Evolutionary conservation across 306 rosid species (phyloP), one percentile per base, ranked within the genome.

Genomic region (Rosa multiflora): DNA sequence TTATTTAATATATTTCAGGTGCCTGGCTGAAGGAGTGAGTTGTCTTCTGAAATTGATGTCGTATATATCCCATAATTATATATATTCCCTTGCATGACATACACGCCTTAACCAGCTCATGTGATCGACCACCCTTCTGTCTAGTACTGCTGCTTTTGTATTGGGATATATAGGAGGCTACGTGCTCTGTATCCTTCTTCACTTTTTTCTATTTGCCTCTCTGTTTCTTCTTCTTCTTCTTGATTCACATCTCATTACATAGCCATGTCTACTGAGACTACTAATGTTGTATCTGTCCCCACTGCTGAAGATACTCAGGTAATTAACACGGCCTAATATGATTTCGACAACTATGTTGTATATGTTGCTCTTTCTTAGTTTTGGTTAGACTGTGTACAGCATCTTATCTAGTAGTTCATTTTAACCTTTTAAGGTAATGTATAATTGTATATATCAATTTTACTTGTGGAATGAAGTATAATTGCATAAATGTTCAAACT

Each of bases 241-340:
- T 17, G 44, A 59, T 43, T 75, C 70, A 40, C 17, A 40, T 76
- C 59, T 18, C 35, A 61, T 17, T 10, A 17, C 13, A 18, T 29
- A 29, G 71, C n/a, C 61, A 76, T 76, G 79, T 76, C 79, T 47
- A 17, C 71, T 29, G 79, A 76, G 47, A 18, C 61, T 76, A 69
- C 53, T 69, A 4, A 23, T 29, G 72, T 18, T 18, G 72, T 10
- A 62, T 42, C 47, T 46, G 47, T 62, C 20, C 61, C 79, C 2
- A n/a, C 35, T 29, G 29, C 71, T 67, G 29, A 67, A 37, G 59
- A 61, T 26, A 39, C 44, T 62, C 71, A 62, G 79, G 79, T 76
- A 76, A 44, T 3, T 43, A 11, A 18, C 14, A 4, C 12, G 12
- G 35, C 46, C 59, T 62, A 52, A 15, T 76, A 44, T 61, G 18